A percentile compares a stretch with the other conserved stretches of the same genome.
Evolutionary conservation across 139 green algal genomes (phyloP).

Genomic region (Nannochloris sp.): DNA sequence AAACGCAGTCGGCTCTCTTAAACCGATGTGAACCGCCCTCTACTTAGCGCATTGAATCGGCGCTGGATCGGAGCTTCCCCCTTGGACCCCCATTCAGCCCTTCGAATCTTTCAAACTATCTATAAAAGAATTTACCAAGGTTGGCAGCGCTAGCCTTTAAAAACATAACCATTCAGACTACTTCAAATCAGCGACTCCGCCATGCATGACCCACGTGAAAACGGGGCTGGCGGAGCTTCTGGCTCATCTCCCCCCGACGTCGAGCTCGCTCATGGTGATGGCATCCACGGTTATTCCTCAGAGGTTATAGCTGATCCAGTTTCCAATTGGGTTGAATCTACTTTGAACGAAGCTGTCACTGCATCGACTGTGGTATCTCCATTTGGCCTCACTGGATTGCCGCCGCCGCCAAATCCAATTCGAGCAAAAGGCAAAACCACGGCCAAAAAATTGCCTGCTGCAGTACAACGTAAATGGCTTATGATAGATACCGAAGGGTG

Average conservation of each 20-base stretch:
- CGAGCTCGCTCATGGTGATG: neutral
- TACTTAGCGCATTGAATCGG: no score
- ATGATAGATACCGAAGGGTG: neutral
- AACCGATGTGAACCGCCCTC: no score
- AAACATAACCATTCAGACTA: no score
- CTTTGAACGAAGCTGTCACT: neutral
- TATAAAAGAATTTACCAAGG: no score
- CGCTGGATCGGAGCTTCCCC: no score
- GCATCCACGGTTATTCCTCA: neutral
- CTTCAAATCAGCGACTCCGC: no score
- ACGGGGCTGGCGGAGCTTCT: no score
- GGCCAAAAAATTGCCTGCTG: neutral
- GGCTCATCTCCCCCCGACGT: neutral
- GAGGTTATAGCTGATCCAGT: neutral
- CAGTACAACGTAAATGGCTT: conserved; percentile 14
- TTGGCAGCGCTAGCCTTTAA: no score
- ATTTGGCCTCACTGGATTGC: neutral
- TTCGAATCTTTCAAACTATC: no score
- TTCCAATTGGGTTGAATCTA: conserved; percentile 11
- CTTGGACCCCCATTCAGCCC: no score
- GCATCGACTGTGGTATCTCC: neutral
- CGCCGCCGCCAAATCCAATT: neutral
- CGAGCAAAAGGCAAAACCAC: neutral
- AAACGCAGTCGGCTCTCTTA: no score
- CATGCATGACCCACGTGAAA: no score